These are phyloP conservation scores for Colletotrichum filicis DNA, from an alignment of 2,329 filamentous ascomycete genomes.

Conservation along the genomic window DNA sequence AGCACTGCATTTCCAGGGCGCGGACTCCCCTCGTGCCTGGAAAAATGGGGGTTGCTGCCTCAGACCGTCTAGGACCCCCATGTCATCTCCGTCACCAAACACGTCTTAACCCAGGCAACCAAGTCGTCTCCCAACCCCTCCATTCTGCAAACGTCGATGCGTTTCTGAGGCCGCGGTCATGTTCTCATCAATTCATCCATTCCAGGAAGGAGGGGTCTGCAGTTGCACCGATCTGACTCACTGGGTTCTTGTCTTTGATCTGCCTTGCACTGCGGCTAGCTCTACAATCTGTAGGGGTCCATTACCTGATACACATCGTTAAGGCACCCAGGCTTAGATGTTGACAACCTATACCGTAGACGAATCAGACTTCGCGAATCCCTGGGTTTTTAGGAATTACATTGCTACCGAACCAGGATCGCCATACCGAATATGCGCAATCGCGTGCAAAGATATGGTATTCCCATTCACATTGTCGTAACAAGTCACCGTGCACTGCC, in stretches of 20 bases:
- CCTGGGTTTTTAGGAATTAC: neutral
- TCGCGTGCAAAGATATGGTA: neutral
- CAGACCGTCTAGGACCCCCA: constrained; percentile 1
- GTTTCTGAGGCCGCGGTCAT: neutral
- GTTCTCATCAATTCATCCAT: neutral
- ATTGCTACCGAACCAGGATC: neutral
- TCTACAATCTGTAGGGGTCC: neutral
- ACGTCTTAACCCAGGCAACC: constrained; percentile 1
- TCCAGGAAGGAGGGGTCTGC: neutral
- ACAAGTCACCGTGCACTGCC: neutral
- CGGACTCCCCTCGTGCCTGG: neutral
- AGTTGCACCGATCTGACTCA: constrained; percentile 5
- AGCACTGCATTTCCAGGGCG: neutral
- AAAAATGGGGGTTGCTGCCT: neutral
- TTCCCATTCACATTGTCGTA: neutral
- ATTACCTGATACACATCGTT: neutral
- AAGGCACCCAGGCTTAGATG: neutral
- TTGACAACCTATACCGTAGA: neutral
- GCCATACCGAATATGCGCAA: neutral
- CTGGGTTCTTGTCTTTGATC: neutral
- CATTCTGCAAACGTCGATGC: neutral
- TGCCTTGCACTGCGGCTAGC: constrained; percentile 3
- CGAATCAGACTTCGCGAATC: neutral
- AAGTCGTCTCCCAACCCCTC: neutral
- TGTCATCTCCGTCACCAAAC: neutral